Evolutionary conservation across 257 asterid genomes (phyloP), one percentile per base, ranked within the genome.

Genomic region (Knoxia roxburghii): DNA sequence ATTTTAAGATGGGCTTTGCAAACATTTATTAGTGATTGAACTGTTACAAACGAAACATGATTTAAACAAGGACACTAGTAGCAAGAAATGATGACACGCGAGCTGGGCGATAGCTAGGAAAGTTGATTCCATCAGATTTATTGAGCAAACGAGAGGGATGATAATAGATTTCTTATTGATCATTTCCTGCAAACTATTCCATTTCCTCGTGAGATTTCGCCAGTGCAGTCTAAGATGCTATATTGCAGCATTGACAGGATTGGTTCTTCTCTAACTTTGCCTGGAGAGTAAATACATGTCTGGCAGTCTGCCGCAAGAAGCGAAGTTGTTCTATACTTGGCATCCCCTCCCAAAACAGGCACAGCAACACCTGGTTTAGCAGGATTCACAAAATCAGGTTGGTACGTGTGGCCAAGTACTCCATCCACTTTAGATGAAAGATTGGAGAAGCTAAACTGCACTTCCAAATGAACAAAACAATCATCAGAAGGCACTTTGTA

Each of bases 261-360:
- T n/a, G 51, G 61, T 65, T 79, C 68, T 9, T 41, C n/a, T 23
- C 21, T 50, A 30, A 26, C 53, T 69, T 48, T 58, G 41, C 17
- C 69, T 4, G 75, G 67, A 68, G 64, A 24, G 61, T 70, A 77
- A 59, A 75, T 57, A 68, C 90, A 85, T 0, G 30, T 18, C 6
- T 12, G 41, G 49, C 88, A 81, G 29, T 81, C 81, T 2, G 79
- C 48, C 1, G 80, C 78, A 9, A 78, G 60, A 64, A 84, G 87
- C 14, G 85, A 75, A 1, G 81, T 15, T 2, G 88, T 81, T 70
- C 77, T 67, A 73, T 84, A 88, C 77, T 73, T 75, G 35, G 80
- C 83, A 58, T 82, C 94, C 2, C 94, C 89, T 49, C 96, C 96
- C 57, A 86, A 81, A 11, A 82, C 81, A 3, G 89, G 65, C 85